Evolutionary conservation across 805 yeast species (phyloP), one percentile per base, ranked within the genome.

Genomic region (Metschnikowia corniflorae): DNA sequence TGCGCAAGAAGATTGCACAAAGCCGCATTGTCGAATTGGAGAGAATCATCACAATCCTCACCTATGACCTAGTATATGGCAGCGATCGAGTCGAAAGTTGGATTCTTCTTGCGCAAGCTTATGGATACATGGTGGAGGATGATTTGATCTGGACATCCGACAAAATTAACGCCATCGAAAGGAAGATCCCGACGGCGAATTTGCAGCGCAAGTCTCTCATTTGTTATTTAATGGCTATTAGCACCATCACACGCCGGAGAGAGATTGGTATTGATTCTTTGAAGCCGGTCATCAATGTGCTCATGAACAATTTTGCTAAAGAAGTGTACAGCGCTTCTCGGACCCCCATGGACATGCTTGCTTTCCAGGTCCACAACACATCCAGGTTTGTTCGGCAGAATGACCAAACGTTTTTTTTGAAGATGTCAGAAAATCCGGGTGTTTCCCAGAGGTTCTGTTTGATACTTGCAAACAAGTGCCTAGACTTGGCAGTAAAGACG

Each of bases 131-230:
- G 26, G 95, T 83, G 0, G 97, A 91, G 46, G 96, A 88, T 56
- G 96, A 86, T 45, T 60, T 93, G 38, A 78, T 86, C n/a, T 87
- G 96, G 94, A 84, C 91, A 1, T 80, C 95, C 0, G 96, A 89
- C 50, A 84, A 84, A 51, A 60, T 87, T 24, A 80, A 80, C 34
- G 68, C 74, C 0, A 53, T 68, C 0, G 93, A 83, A 5, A 70
- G 79, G 43, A 82, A 82, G 50, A 61, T 61, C 3, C 56, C 61
- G 0, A 82, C 87, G 0, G 86, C 88, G 0, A 59, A 70, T 5
- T 53, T 75, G 3, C 96, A 87, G 56, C 70, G 82, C 40, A 81
- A 73, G 49, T 70, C 95, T 0, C 57, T 91, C 2, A 48, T 87
- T 2, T 81, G 95, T 43, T 87, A 82, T 48, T 54, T 80, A 16